A percentile compares a stretch with the other conserved stretches of the same genome.
Evolutionary conservation across 2,329 filamentous ascomycete species (phyloP).

Genomic region (Penicillium sp.): DNA sequence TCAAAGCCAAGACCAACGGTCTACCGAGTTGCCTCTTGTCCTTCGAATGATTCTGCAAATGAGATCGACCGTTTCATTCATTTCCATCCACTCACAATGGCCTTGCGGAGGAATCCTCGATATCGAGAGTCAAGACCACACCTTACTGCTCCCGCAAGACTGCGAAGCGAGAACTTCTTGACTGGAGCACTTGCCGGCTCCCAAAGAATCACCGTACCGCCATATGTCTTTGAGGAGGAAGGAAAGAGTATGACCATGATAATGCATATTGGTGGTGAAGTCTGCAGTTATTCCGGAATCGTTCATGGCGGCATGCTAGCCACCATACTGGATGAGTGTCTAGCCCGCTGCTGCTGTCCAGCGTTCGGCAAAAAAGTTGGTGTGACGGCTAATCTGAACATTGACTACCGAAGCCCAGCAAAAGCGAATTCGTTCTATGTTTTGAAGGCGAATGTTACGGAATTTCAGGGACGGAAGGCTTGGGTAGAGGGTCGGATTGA

Average conservation of each 20-base stretch:
- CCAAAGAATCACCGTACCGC: slow-evolving; percentile 77
- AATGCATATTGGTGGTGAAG: slow-evolving; percentile 72
- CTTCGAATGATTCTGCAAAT: neutral
- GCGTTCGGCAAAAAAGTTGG: slow-evolving; percentile 79
- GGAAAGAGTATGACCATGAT: slow-evolving; percentile 73
- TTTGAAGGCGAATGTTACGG: slow-evolving; percentile 74
- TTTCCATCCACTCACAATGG: slow-evolving; percentile 70
- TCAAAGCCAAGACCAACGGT: neutral
- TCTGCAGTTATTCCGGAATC: slow-evolving; percentile 87
- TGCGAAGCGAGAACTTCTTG: slow-evolving; percentile 76
- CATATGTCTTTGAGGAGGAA: slow-evolving; percentile 73
- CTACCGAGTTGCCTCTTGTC: slow-evolving; percentile 1
- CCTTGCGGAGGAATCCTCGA: slow-evolving; percentile 67
- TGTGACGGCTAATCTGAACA: slow-evolving; percentile 80
- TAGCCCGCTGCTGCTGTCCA: slow-evolving; percentile 83
- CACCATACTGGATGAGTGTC: slow-evolving; percentile 85
- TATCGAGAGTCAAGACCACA: slow-evolving; percentile 81
- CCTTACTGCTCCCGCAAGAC: slow-evolving; percentile 74
- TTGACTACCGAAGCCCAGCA: slow-evolving; percentile 79
- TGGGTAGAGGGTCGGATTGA: slow-evolving; percentile 89
- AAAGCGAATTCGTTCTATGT: slow-evolving; percentile 75
- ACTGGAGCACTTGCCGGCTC: slow-evolving; percentile 76
- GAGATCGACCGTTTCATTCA: slow-evolving; percentile 73
- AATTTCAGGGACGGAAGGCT: slow-evolving; percentile 67
- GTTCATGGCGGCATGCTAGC: slow-evolving; percentile 88